Percentiles rank a stretch among this genome's conserved stretches.
Evolutionary conservation across 1,284 basidiomycete species (phyloP).

Genomic region (Moesziomyces antarcticus): DNA sequence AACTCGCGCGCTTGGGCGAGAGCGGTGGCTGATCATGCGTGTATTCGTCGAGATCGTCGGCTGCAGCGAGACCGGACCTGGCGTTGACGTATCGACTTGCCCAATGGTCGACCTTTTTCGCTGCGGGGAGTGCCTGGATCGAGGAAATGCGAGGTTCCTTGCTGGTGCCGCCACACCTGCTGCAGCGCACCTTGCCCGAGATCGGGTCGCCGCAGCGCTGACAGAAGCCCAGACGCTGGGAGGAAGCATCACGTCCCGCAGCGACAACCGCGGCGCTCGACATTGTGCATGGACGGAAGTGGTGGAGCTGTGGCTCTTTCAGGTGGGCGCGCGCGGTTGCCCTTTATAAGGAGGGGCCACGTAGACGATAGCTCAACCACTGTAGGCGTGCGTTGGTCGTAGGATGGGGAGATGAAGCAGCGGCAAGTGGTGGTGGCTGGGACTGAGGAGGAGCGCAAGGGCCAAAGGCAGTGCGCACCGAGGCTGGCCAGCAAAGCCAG

Average conservation of each 20-base stretch:
- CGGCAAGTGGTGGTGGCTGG: neutral
- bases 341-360: too few species aligned
- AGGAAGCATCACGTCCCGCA: neutral
- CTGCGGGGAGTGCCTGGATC: conserved; percentile 4
- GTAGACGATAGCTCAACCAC: too few species aligned
- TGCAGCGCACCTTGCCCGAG: conserved; percentile 33
- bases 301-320: too few species aligned
- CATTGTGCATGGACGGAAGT: neutral
- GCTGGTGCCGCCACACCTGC: conserved; percentile 27
- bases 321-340: too few species aligned
- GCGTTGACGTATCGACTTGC: conserved; percentile 28
- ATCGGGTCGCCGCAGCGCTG: conserved; percentile 46
- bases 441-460: too few species aligned
- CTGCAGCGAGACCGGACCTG: neutral
- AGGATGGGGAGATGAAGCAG: neutral
- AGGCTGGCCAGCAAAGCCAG: neutral
- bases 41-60: conserved; percentile 5
- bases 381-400: too few species aligned
- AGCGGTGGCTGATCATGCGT: conserved; percentile 20
- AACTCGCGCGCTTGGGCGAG: conserved; percentile 26
- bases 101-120: conserved; percentile 33
- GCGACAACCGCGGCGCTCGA: neutral
- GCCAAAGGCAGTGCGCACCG: too few species aligned
- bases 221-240: conserved; percentile 30
- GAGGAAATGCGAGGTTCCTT: conserved; percentile 22